Conservation (phyloP, 2,329 filamentous ascomycete species). For the Calonectria multiphialidica region DNA sequence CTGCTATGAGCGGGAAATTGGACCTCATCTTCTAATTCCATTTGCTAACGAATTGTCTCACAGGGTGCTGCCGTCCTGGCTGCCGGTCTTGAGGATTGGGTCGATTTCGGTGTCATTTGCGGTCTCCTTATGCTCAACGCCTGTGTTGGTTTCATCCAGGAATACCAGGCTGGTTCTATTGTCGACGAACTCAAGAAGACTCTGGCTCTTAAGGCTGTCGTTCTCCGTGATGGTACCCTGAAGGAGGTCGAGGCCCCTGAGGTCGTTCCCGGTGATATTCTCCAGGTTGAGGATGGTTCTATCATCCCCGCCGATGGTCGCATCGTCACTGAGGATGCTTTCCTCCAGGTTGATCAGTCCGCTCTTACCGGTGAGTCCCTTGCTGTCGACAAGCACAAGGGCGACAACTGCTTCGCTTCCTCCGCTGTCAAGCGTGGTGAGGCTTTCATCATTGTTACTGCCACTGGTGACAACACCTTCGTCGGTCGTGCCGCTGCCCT, state of each 20-base stretch:
- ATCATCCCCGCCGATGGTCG: conserved; percentile 92
- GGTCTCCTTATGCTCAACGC: conserved; percentile 87
- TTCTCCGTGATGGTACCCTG: conserved; percentile 82
- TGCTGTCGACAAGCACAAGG: conserved; percentile 88
- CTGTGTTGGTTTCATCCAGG: conserved; percentile 86
- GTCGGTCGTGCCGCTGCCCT: conserved; percentile 90
- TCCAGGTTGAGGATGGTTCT: conserved; percentile 90
- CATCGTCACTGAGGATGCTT: conserved; percentile 85
- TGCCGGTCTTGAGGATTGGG: conserved; percentile 88
- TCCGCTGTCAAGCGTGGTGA: conserved; percentile 93
- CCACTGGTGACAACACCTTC: conserved; percentile 90
- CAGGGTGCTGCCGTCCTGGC: conserved; percentile 82
- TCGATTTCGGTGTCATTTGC: conserved; percentile 94
- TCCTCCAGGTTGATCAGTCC: conserved; percentile 92
- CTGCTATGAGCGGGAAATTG: conserved; percentile 25
- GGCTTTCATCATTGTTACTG: conserved; percentile 84
- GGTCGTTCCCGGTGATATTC: conserved; percentile 90
- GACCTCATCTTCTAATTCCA: neutral
- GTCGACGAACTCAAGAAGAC: conserved; percentile 94
- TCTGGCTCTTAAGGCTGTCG: conserved; percentile 87
- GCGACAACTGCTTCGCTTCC: conserved; percentile 85
- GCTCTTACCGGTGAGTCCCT: conserved; percentile 93
- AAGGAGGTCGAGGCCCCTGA: conserved; percentile 85
- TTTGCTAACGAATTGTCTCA: conserved; percentile 41
- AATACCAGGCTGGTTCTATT: conserved; percentile 90